Percentiles rank a stretch among this genome's conserved stretches.
These are phyloP conservation scores for Allantophomopsis lycopodina DNA, from an alignment of 2,329 filamentous ascomycete species.

Conservation along the genomic window DNA sequence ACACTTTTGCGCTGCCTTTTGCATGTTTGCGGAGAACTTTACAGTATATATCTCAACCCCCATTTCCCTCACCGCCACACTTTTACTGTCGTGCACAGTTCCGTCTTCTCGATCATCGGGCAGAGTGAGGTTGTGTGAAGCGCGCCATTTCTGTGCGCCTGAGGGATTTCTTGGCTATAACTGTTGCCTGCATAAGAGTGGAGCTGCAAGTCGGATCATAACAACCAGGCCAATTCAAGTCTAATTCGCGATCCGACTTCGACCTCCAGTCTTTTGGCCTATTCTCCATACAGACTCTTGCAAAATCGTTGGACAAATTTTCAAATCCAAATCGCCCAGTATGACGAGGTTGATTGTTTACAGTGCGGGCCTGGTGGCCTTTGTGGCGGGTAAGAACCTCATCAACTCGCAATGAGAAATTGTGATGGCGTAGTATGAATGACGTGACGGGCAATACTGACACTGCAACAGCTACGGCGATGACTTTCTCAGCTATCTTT, in stretches of 20 bases:
- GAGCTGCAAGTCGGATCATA: too few relatives aligned
- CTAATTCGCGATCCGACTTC: not conserved
- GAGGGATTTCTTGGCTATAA: not conserved
- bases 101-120: not conserved
- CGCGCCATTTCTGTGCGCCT: not conserved
- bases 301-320: not conserved
- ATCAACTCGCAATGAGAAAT: not conserved
- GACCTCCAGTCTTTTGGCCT: not conserved
- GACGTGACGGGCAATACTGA: constrained; percentile 1
- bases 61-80: not conserved
- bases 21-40: not conserved
- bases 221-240: not conserved
- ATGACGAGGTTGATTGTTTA: constrained; percentile 31
- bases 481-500: constrained; percentile 57
- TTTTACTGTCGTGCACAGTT: not conserved
- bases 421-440: too few relatives aligned
- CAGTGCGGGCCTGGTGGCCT: constrained; percentile 23
- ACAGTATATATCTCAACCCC: not conserved
- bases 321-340: constrained; percentile 1
- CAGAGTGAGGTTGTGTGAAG: not conserved
- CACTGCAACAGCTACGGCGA: constrained; percentile 41
- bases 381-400: constrained; percentile 24
- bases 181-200: too few relatives aligned
- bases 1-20: too few relatives aligned
- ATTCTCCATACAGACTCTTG: not conserved